Base-by-base conservation (phyloP, 345 rosid genomes). In the Angophora floribunda region DNA sequence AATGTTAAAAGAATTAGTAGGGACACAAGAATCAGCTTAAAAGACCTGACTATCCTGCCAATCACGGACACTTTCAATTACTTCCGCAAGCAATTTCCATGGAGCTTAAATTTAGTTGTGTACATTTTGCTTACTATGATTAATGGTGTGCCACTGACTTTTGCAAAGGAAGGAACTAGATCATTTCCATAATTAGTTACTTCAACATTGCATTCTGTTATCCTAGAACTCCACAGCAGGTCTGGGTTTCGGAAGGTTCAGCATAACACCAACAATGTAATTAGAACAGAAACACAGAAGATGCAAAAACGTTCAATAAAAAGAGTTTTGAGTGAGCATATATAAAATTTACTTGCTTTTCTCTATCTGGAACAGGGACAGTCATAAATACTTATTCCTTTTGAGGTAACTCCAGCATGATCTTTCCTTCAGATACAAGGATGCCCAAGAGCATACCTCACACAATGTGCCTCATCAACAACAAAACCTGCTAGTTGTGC, bases 401-500 rank as follows among this genome's bases (percentile, higher is more conserved):
- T 44, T 30, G 28, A 30, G 15, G 47, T 15, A 65, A 17, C 59
- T 28, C 49, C 26, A 52, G 47, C 84, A 80, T 75, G 75, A 88
- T n/a, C 51, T 70, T 32, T 70, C 45, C 13, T 70, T 85, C 49
- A 19, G 3, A 36, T 52, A 30, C 65, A 52, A 52, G 85, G 22
- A 82, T 52, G 82, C 52, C 57, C 85, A 78, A 85, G 59, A 63
- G 28, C 88, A 59, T 92, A 97, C 99, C 99, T 97, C 87, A 98
- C 97, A 89, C 98, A 97, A 86, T 98, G 99, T 86, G 98, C 98
- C 93, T 98, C 98, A 90, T 97, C 99, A 90, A 96, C 96, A 87
- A 95, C 95, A 94, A 98, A 96, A 89, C 99, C 97, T 36, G 97
- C 98, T 26, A 96, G 91, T 87, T 91, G 96, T 89, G 94, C 94